These are phyloP conservation scores for Jamesozyma spencerorum DNA, from an alignment of 805 yeast genomes.

Conservation along the genomic window DNA sequence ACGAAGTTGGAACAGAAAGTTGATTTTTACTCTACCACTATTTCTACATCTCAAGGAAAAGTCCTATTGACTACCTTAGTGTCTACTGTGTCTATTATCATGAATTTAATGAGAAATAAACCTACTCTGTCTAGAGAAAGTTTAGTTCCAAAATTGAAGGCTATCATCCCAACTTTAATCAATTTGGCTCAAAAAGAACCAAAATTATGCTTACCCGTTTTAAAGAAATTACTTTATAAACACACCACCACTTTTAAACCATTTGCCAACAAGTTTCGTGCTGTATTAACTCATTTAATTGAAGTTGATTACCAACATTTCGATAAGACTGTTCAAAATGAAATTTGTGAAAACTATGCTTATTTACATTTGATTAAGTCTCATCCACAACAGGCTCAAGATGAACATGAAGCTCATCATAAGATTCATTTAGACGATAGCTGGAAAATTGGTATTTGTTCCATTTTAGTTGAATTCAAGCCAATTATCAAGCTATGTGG, in stretches of 20 bases:
- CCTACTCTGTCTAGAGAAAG: constrained; percentile 78
- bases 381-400: constrained; percentile 37
- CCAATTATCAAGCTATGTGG: constrained; percentile 49
- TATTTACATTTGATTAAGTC: constrained; percentile 46
- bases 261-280: constrained; percentile 53
- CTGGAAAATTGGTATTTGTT: constrained; percentile 41
- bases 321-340: constrained; percentile 33
- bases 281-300: constrained; percentile 33
- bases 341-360: constrained; percentile 44
- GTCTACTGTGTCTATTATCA: constrained; percentile 24
- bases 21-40: constrained; percentile 14
- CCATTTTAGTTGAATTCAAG: constrained; percentile 43
- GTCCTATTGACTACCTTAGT: constrained; percentile 24
- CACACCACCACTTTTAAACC: constrained; percentile 81
- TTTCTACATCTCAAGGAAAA: constrained; percentile 16
- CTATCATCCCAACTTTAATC: constrained; percentile 46
- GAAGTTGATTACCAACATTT: constrained; percentile 32
- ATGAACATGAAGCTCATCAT: constrained; percentile 28
- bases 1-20: constrained; percentile 23
- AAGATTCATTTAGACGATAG: constrained; percentile 32
- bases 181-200: constrained; percentile 35
- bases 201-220: constrained; percentile 31
- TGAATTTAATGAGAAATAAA: constrained; percentile 55
- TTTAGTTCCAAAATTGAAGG: constrained; percentile 67
- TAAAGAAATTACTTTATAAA: constrained; percentile 38